Evolutionary conservation across 768 basidiomycete species (phyloP), one percentile per base, ranked within the genome.

Genomic region (Boletus subcaerulescens): DNA sequence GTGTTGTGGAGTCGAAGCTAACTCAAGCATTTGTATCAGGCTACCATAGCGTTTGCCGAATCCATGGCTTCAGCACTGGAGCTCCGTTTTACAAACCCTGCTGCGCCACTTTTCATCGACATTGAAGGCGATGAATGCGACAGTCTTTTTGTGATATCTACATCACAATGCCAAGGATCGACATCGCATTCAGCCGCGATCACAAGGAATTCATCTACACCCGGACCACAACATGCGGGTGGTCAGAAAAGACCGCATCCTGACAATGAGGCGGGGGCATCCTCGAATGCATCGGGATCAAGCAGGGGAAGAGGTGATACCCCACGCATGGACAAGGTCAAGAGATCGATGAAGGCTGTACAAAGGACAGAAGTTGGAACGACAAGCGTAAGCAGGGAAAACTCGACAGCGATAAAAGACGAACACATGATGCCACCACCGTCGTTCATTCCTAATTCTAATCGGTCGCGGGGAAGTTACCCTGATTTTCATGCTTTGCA

Each of bases 31-130:
- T 18, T 45, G n/a, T 29, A 36, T 17, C 58, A 93, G 91, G 91
- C 91, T 7, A 88, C 89, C 2, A 85, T 91, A 52, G 78, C 84
- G 8, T 91, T 85, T 66, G 89, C 89, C 1, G 91, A 93, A 63
- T 80, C 84, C 4, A 82, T 84, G 72, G 74, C 80, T 12, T 73
- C 84, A 36, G 65, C 83, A 6, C 76, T 93, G 20, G 83, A 87
- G 48, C 74, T 93, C 49, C 82, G 85, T 9, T 91, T 93, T 70
- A 91, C 87, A 0, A 83, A 89, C 57, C 83, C 89, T 3, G 77
- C 81, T 14, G 79, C 80, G 12, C 89, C 91, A 11, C 73, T 93
- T n/a, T 88, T 83, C 62, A 86, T 93, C 56, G 84, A 87, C 47
- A 77, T 91, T 39, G 86, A 89, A 64, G 79, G 82, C 10, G 89